These are phyloP conservation scores for Hirsutella rhossiliensis DNA, from an alignment of 2,329 filamentous ascomycete species.

Conservation along the genomic window DNA sequence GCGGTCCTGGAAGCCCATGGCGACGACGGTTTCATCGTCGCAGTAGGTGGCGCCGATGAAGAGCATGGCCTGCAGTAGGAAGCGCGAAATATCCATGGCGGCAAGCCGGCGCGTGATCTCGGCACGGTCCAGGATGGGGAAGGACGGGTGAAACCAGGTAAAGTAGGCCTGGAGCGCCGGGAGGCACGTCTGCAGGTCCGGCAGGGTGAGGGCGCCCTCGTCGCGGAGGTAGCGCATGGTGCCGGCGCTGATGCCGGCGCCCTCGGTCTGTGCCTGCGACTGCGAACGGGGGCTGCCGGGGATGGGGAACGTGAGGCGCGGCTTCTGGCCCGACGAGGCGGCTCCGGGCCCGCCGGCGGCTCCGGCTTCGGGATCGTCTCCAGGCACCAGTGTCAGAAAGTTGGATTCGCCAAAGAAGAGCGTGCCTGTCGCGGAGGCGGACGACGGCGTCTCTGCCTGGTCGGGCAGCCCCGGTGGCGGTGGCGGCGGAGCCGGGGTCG, in stretches of 20 bases:
- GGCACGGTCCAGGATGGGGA: constrained; percentile 37
- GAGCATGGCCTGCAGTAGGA: constrained; percentile 39
- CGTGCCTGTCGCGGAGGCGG: constrained; percentile 12
- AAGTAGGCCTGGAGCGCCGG: constrained; percentile 39
- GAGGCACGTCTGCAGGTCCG: constrained; percentile 26
- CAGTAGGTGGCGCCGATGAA: constrained; percentile 43
- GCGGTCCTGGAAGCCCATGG: constrained; percentile 33
- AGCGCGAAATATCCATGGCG: constrained; percentile 29
- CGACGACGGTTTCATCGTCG: constrained; percentile 28
- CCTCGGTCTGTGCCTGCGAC: constrained; percentile 5
- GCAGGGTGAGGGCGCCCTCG: constrained; percentile 31
- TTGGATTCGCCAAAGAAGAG: constrained; percentile 27
- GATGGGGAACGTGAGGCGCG: constrained; percentile 17
- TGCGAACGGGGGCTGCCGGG: constrained; percentile 13
- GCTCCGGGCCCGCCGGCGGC: not conserved
- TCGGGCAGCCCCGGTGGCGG: constrained; percentile 1
- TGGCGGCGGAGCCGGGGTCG: not conserved
- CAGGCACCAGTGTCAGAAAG: constrained; percentile 22
- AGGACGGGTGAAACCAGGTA: constrained; percentile 43
- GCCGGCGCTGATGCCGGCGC: constrained; percentile 29
- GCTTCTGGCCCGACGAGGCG: constrained; percentile 7
- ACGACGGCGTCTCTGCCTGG: constrained; percentile 1
- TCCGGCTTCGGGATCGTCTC: constrained; percentile 6
- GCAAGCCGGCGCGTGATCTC: constrained; percentile 26
- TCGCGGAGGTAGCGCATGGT: constrained; percentile 36